phyloP scores from a whole-genome alignment of 805 yeast genomes.

The Myxozyma neotropica region DNA sequence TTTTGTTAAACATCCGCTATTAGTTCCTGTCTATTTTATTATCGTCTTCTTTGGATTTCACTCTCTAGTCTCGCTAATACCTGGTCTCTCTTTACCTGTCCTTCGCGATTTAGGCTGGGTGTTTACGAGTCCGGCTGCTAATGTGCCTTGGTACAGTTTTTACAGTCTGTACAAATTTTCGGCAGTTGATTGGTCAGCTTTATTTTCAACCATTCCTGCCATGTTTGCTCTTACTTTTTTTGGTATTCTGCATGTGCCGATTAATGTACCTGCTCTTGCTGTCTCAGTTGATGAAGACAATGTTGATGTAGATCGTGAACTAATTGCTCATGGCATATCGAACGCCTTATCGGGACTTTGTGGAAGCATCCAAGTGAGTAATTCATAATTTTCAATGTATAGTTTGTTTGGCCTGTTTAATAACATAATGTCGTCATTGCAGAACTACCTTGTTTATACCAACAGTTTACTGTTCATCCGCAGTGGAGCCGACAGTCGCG shows the following conservation, averaged over 20 bases:
- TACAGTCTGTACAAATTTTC: slow-evolving; percentile 71
- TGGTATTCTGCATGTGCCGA: slow-evolving; percentile 95
- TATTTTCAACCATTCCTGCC: slow-evolving; percentile 75
- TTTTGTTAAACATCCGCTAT: slow-evolving; percentile 59
- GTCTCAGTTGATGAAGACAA: slow-evolving; percentile 78
- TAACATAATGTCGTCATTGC: no score
- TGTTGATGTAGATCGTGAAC: slow-evolving; percentile 87
- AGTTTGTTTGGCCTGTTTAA: background rate
- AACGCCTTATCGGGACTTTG: slow-evolving; percentile 78
- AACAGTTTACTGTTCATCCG: slow-evolving; percentile 88
- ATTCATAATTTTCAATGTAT: background rate
- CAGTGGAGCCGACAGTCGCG: slow-evolving; percentile 89
- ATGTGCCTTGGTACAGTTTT: slow-evolving; percentile 86
- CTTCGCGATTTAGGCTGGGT: slow-evolving; percentile 85
- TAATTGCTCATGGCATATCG: slow-evolving; percentile 92
- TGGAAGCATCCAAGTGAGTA: slow-evolving; percentile 73
- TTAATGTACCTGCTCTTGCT: slow-evolving; percentile 95
- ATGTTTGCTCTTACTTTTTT: slow-evolving; percentile 96
- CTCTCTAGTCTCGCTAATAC: slow-evolving; percentile 62
- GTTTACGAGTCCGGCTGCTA: slow-evolving; percentile 63
- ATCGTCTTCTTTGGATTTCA: slow-evolving; percentile 72
- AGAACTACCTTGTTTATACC: slow-evolving; percentile 88
- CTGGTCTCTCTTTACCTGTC: slow-evolving; percentile 58
- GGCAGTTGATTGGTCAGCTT: slow-evolving; percentile 72
- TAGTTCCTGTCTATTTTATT: slow-evolving; percentile 76